These are phyloP conservation scores for Acacia pycnantha DNA, from an alignment of 331 rosid species.

Conservation along the genomic window DNA sequence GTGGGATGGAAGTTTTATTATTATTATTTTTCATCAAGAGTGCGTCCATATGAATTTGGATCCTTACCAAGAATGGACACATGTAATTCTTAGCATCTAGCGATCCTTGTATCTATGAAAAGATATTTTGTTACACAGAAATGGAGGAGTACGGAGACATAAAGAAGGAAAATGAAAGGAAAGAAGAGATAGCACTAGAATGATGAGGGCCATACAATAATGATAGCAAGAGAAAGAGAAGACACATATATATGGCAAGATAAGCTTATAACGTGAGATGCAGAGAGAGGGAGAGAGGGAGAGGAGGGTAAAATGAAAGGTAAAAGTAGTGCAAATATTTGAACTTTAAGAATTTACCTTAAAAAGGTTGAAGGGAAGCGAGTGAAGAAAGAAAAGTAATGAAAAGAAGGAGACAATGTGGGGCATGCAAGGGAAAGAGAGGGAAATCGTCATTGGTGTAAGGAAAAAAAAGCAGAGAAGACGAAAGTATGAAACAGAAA, in stretches of 20 bases:
- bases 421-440: not conserved
- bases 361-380: not conserved
- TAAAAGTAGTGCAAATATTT: not conserved
- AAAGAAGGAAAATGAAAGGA: not conserved
- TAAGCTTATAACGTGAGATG: not conserved
- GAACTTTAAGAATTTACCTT: not conserved
- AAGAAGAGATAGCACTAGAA: not conserved
- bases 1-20: not conserved
- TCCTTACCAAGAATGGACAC: not conserved
- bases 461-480: not conserved
- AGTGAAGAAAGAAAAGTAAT: not conserved
- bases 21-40: not conserved
- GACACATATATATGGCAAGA: not conserved
- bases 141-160: not conserved
- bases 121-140: not conserved
- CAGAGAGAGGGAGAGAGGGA: not conserved
- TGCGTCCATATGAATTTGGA: not conserved
- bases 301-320: not conserved
- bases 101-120: too few species aligned
- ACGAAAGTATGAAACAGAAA: not conserved
- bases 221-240: not conserved
- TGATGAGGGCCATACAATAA: not conserved
- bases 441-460: not conserved
- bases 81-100: not conserved
- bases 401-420: not conserved